Conservation (phyloP, 2,329 filamentous ascomycete genomes). For the Leptographium galeiforme region DNA sequence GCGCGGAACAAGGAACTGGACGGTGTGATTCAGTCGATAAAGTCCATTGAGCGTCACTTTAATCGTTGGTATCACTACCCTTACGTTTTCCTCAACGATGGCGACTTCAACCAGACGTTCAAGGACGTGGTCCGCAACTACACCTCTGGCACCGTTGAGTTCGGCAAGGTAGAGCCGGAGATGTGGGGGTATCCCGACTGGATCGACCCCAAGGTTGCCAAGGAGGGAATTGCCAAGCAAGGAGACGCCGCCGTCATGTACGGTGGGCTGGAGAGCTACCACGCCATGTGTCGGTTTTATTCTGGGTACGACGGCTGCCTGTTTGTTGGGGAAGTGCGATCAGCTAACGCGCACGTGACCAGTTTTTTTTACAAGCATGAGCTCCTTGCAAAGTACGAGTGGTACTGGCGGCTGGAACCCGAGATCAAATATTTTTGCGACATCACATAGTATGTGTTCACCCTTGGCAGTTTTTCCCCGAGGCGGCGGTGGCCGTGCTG, state of each 20-base stretch:
- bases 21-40: conserved; percentile 89
- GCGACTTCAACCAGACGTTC: conserved; percentile 91
- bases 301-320: conserved; percentile 54
- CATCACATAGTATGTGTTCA: conserved; percentile 72
- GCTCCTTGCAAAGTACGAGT: conserved; percentile 89
- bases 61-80: conserved; percentile 98
- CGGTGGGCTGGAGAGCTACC: conserved; percentile 95
- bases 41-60: conserved; percentile 97
- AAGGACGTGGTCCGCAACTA: conserved; percentile 79
- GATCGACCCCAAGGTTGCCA: conserved; percentile 85
- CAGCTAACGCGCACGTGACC: not conserved
- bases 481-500: not conserved
- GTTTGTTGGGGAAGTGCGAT: too few relatives aligned
- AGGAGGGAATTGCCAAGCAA: conserved; percentile 92
- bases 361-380: conserved; percentile 96
- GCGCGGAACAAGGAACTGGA: conserved; percentile 94
- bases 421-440: conserved; percentile 99
- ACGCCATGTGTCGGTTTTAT: conserved; percentile 99
- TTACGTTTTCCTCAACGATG: conserved; percentile 96
- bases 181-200: conserved; percentile 98
- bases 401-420: conserved; percentile 98
- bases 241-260: conserved; percentile 98
- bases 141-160: conserved; percentile 78
- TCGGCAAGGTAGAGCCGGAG: conserved; percentile 77
- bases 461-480: not conserved